A percentile compares a stretch with the other conserved stretches of the same genome.
These are phyloP conservation scores for Aspergillus alliaceus DNA, from an alignment of 2,329 filamentous ascomycete species.

Conservation along the genomic window DNA sequence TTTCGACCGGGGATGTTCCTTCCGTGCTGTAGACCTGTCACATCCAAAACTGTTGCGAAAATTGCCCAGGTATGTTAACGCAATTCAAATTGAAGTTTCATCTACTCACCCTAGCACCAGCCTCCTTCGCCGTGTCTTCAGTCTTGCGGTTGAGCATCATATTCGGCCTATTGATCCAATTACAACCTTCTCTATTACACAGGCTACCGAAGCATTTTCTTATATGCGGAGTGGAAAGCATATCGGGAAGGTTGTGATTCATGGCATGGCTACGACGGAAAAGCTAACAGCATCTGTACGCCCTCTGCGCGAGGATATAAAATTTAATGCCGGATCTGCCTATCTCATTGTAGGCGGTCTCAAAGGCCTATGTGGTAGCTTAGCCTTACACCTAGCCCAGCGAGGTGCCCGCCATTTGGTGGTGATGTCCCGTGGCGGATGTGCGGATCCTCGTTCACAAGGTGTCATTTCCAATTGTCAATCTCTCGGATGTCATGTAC, in stretches of 20 bases:
- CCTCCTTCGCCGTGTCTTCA: conserved; percentile 4
- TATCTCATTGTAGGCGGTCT: conserved; percentile 14
- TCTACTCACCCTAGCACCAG: not conserved
- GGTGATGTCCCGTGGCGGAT: conserved; percentile 11
- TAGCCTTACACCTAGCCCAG: conserved; percentile 8
- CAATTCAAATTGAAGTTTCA: not conserved
- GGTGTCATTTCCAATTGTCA: conserved; percentile 1
- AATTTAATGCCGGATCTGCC: not conserved
- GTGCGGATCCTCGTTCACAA: conserved; percentile 2
- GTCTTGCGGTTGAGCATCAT: not conserved
- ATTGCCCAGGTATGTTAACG: not conserved
- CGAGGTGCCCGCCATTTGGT: conserved; percentile 7
- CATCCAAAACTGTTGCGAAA: not conserved
- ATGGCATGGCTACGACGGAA: conserved; percentile 16
- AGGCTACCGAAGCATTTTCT: conserved; percentile 23
- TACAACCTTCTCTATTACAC: not conserved
- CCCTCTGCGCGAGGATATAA: not conserved
- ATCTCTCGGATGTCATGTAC: not conserved
- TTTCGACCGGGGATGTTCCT: conserved; percentile 15
- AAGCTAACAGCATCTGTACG: not conserved
- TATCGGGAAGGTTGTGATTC: conserved; percentile 42
- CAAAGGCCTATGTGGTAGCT: conserved; percentile 11
- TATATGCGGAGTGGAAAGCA: conserved; percentile 36
- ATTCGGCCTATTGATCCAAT: conserved; percentile 4
- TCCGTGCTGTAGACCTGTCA: conserved; percentile 16